These are phyloP conservation scores for Omphalea diandra DNA, from an alignment of 441 rosid genomes.

Conservation along the genomic window DNA sequence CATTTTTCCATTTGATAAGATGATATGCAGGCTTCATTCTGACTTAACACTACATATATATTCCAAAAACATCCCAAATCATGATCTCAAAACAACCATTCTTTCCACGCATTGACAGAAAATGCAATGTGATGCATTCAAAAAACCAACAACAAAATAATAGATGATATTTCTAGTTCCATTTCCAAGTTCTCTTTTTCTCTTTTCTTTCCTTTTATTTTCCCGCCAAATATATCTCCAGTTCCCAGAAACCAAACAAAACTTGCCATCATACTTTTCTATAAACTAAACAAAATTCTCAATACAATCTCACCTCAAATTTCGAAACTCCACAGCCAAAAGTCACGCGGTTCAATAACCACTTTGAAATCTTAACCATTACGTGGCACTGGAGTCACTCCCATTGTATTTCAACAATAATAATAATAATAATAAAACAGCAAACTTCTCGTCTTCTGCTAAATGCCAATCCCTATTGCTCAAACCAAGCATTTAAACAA, in stretches of 20 bases:
- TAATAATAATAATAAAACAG: neutral
- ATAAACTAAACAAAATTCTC: conserved; percentile 2
- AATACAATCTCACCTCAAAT: neutral
- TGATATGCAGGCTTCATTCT: neutral
- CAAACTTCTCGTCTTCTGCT: neutral
- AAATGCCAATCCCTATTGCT: neutral
- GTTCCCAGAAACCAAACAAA: neutral
- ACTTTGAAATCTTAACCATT: neutral
- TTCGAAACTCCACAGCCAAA: neutral
- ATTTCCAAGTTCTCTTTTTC: neutral
- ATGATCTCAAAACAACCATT: neutral
- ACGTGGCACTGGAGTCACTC: too few relatives aligned
- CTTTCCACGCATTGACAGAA: neutral
- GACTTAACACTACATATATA: neutral
- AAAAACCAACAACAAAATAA: neutral
- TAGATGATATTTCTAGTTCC: too few relatives aligned
- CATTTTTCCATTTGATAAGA: neutral
- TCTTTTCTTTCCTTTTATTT: neutral
- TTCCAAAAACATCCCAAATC: neutral
- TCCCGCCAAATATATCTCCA: neutral
- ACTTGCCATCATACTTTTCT: neutral
- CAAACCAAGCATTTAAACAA: neutral
- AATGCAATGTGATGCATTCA: neutral
- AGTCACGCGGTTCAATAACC: neutral
- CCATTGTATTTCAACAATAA: neutral